phyloP scores from a whole-genome alignment of 257 asterid genomes.

The Nyctanthes arbortristis region DNA sequence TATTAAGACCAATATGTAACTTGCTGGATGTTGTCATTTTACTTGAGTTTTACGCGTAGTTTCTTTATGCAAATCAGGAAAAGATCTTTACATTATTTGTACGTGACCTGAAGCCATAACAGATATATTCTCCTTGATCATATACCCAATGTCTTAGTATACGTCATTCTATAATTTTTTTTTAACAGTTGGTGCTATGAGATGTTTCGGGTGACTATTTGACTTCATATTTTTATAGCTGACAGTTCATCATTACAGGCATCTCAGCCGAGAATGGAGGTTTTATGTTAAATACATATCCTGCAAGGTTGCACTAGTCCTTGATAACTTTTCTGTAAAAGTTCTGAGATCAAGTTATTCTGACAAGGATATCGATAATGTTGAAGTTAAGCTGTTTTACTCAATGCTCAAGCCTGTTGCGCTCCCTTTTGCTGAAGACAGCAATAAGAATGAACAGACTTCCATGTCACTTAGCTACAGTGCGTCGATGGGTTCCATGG shows the following conservation, averaged over 20 bases:
- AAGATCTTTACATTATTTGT: too few relatives aligned
- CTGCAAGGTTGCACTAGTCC: conserved; percentile 70
- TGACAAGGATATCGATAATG: conserved; percentile 36
- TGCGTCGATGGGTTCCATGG: conserved; percentile 35
- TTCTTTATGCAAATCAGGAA: too few relatives aligned
- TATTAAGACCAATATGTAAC: too few relatives aligned
- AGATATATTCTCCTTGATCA: too few relatives aligned
- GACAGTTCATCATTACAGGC: conserved; percentile 48
- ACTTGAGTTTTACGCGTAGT: too few relatives aligned
- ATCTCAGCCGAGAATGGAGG: conserved; percentile 59
- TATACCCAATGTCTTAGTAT: too few relatives aligned
- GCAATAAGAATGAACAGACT: conserved; percentile 41
- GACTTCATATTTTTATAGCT: conserved; percentile 6
- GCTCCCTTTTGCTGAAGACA: conserved; percentile 32
- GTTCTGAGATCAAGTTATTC: conserved; percentile 38
- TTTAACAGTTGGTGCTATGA: too few relatives aligned
- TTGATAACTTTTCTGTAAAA: conserved; percentile 47
- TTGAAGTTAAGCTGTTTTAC: conserved; percentile 47
- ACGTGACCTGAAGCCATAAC: too few relatives aligned
- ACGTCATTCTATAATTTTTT: too few relatives aligned
- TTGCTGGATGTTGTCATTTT: too few relatives aligned
- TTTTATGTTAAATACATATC: conserved; percentile 64
- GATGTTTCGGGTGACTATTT: too few relatives aligned
- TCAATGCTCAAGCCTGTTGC: conserved; percentile 57
- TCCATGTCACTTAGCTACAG: conserved; percentile 27